Base-by-base conservation (phyloP, 306 rosid species). In the Fragaria iinumae region DNA sequence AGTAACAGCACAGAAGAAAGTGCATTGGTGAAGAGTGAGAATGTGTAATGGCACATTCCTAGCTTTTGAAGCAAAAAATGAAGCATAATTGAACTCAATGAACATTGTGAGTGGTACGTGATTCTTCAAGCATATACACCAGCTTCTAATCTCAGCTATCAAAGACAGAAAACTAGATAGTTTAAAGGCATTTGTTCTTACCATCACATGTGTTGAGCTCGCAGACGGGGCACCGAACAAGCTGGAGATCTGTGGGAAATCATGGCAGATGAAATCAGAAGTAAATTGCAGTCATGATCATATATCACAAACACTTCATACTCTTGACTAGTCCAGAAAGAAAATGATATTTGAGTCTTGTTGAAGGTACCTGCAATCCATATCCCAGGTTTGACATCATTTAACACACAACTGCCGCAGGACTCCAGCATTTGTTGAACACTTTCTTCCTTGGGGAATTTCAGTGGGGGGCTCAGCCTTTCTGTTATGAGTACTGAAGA, bases 171-270 rank as follows among this genome's bases (percentile, higher is more conserved):
- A 38, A 38, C 7, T 27, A 43, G 8, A 27, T 1, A 48, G 59
- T 32, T 44, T 4, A 12, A 43, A 32, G 43, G 44, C 25, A 41
- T n/a, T 25, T 43, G 38, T 68, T 20, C 88, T 84, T 81, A 92
- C 99, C 99, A 77, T 95, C 99, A 70, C 97, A 95, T 11, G 96
- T 95, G 72, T 92, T 89, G 83, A 92, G 97, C 78, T 92, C 96
- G 76, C 97, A 95, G 68, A 92, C 97, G 0, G 97, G 97, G 86
- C 97, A 92, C 74, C 99, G 93, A 50, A 91, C 99, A 85, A 95
- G 99, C 76, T 95, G 99, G 77, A 95, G 96, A 83, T 95, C 99
- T 95, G 91, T 74, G 74, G 77, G 80, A 86, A 77, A 84, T 81
- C 69, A 83, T 65, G 21, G 81, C 77, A 44, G 66, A 44, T 48